phyloP scores from a whole-genome alignment of 1,139 yeast genomes.

The Kodamaea anthophila region DNA sequence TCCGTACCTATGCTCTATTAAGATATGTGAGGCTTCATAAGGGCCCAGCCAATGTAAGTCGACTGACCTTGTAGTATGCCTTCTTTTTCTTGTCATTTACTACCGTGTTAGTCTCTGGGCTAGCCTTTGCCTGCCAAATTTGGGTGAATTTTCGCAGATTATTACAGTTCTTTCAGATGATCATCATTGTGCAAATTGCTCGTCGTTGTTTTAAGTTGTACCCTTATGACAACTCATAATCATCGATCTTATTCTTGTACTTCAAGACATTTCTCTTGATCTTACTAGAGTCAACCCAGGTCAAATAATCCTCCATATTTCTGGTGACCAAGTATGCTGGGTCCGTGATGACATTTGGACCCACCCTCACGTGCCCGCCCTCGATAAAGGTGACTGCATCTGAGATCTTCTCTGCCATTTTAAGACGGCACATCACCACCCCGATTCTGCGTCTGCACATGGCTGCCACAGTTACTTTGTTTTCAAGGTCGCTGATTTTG shows the following conservation, averaged over 20 bases:
- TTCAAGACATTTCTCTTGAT: slow-evolving; percentile 84
- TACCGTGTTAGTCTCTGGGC: too few relatives aligned
- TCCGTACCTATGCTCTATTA: too few relatives aligned
- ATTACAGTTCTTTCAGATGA: not conserved
- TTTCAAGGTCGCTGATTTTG: slow-evolving; percentile 89
- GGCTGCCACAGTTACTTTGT: slow-evolving; percentile 86
- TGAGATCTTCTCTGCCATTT: slow-evolving; percentile 84
- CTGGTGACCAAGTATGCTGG: slow-evolving; percentile 92
- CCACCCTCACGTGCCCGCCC: slow-evolving; percentile 97
- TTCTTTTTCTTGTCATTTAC: too few relatives aligned
- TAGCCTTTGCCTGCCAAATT: not conserved
- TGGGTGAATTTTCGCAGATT: not conserved
- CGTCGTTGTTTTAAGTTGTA: too few relatives aligned
- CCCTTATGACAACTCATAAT: slow-evolving; percentile 55
- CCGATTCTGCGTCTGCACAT: slow-evolving; percentile 88
- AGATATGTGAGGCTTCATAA: too few relatives aligned
- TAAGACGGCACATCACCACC: slow-evolving; percentile 89
- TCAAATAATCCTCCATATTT: slow-evolving; percentile 90
- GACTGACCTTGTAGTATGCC: too few relatives aligned
- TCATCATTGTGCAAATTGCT: not conserved
- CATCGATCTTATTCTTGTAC: slow-evolving; percentile 82
- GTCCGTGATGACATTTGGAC: slow-evolving; percentile 92
- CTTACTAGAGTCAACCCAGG: slow-evolving; percentile 96
- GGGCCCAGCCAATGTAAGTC: too few relatives aligned
- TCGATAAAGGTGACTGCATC: slow-evolving; percentile 92